Percentiles rank a stretch among this genome's conserved stretches.
Evolutionary conservation across 1,284 basidiomycete genomes (phyloP).

Genomic region (Pseudozyma thailandica): DNA sequence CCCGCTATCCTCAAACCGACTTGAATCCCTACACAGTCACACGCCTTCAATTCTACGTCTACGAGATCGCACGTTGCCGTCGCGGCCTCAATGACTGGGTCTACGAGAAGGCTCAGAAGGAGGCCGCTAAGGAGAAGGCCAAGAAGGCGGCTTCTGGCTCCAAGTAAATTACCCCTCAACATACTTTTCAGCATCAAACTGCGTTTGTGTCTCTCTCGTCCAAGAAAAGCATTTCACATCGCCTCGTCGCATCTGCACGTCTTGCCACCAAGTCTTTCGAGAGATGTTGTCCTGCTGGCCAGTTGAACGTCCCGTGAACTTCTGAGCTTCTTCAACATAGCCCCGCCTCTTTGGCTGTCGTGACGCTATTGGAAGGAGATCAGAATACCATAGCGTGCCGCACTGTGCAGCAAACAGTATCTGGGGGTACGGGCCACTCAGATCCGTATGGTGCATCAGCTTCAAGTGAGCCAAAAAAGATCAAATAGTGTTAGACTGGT

Average conservation of each 20-base stretch:
- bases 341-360: no score
- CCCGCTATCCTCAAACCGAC: no score
- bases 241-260: neutral
- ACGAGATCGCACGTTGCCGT: conserved; percentile 93
- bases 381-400: no score
- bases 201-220: neutral
- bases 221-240: neutral
- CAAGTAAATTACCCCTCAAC: conserved; percentile 19
- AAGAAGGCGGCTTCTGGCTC: conserved; percentile 31
- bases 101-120: conserved; percentile 63
- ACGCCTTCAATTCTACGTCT: conserved; percentile 83
- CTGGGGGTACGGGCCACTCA: no score
- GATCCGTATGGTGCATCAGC: no score
- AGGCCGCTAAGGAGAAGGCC: conserved; percentile 56
- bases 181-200: conserved; percentile 2
- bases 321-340: no score
- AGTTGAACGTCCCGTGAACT: no score
- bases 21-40: conserved; percentile 68
- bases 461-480: no score
- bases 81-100: conserved; percentile 89
- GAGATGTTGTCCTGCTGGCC: no score
- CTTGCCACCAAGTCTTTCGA: no score
- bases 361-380: no score
- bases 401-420: no score
- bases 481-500: neutral